A percentile compares a stretch with the other conserved stretches of the same genome.
Evolutionary conservation across 164 flowering plant species (phyloP).

Genomic region (Vitis rotundifolia): DNA sequence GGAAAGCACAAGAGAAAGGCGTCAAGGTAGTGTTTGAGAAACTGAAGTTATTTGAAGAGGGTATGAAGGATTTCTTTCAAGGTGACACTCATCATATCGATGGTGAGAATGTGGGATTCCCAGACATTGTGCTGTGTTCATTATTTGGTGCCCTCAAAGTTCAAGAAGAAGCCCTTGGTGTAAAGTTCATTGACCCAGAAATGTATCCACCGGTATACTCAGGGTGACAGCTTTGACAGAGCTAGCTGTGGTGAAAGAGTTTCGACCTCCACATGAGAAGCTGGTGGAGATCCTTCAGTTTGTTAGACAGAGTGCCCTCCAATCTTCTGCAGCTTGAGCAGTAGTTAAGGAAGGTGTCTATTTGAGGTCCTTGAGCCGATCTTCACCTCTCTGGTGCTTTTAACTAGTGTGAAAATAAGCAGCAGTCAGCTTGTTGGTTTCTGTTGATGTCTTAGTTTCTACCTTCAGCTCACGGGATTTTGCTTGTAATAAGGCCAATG

Average conservation of each 20-base stretch:
- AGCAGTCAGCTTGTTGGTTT: too few species aligned
- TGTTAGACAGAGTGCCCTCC: slow-evolving; percentile 8
- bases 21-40: slow-evolving; percentile 16
- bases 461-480: too few species aligned
- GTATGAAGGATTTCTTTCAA: slow-evolving; percentile 10
- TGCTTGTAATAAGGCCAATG: background rate
- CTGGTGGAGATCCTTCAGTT: slow-evolving; percentile 14
- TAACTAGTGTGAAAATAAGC: too few species aligned
- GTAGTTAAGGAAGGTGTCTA: too few species aligned
- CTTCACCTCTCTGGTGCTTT: background rate
- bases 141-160: slow-evolving; percentile 11
- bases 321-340: background rate
- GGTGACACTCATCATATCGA: background rate
- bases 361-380: background rate
- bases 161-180: slow-evolving; percentile 22
- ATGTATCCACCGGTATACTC: slow-evolving; percentile 22
- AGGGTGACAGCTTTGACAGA: slow-evolving; percentile 23
- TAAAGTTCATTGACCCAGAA: slow-evolving; percentile 18
- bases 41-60: slow-evolving; percentile 22
- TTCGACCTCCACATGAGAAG: slow-evolving; percentile 21
- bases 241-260: slow-evolving; percentile 21
- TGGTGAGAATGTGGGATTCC: slow-evolving; percentile 6
- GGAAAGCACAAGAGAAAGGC: slow-evolving; percentile 30
- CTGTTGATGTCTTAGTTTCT: too few species aligned
- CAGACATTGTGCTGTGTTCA: slow-evolving; percentile 13